Base-by-base conservation (phyloP, 768 basidiomycete genomes). In the Cystofilobasidium capitatum region DNA sequence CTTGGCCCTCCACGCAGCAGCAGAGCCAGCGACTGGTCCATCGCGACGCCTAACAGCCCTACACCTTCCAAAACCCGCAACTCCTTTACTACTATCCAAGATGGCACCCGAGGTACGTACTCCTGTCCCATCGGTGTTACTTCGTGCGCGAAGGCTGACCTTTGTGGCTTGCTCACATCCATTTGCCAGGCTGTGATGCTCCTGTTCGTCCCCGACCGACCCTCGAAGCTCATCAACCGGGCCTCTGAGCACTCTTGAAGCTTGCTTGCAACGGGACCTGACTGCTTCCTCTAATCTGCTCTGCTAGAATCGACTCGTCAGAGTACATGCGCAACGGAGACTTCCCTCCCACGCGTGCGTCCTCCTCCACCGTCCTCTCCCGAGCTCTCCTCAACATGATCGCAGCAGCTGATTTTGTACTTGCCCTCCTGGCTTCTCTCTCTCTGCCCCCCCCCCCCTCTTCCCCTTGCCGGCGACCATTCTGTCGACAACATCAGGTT, bases 281-380 rank as follows among this genome's bases (percentile, higher is more conserved):
- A 17, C 1, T 4, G 45, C 64, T 57, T 2, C 29, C 36, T 17
- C 36, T 16, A 6, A n/a, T 22, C 36, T 49, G 29, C 24, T 36
- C 20, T 37, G n/a, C 55, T 71, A 78, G 78, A 17, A 86, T 98
- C 70, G 96, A 99, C 84, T 97, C 97, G 77, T 96, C 91, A 2
- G 91, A 93, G 78, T 93, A 87, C 79, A 96, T 96, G 87, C 85
- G 92, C 66, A 94, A 96, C 75, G 91, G 91, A 14, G 91, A 64
- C 39, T 60, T 69, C 33, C 49, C 44, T 31, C 55, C 60, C 0
- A 68, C 62, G 24, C 45, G 57, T 70, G 31, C 33, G 58, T 58
- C 26, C 45, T 49, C 8, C 35, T 22, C 44, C 1, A 12, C 35
- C 14, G 0, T 49, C 26, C n/a, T 14, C 61, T 16, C 16, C n/a